Base-by-base conservation (phyloP, 306 rosid genomes). In the Dicorynia guianensis region DNA sequence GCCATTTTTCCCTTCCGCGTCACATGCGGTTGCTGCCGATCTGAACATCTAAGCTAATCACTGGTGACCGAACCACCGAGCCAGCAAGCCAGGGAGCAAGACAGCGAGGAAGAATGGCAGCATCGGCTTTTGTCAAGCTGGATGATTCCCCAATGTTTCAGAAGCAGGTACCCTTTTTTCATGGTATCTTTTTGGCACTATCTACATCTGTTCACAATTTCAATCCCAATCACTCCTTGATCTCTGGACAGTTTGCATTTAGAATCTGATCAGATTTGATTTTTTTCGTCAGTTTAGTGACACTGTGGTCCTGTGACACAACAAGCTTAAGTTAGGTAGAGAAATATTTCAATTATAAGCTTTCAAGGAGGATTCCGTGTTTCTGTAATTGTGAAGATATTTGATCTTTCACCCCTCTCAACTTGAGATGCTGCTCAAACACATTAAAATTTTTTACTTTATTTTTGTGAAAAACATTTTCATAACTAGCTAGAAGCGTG, bases 131-230 rank as follows among this genome's bases (percentile, higher is more conserved):
- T 71, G 72, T 87, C 87, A 95, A 87, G 87, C 96, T 95, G 33
- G 99, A 95, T 44, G 99, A 95, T 77, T 95, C 99, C 47, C 99
- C 99, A 20, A 95, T 95, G 97, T 95, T 95, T 82, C 93, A 89
- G 87, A 95, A 86, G 67, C 97, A 95, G 97, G 99, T 91, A 64
- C 34, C 9, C 14, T 14, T 42, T 38, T 47, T 75, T 19, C 13
- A 57, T 63, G 65, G 34, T 17, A 10, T 15, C 4, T 38, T 42
- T 6, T 19, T 19, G 4, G 12, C 5, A 18, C 10, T 59, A 6
- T 48, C 19, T 50, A 55, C 18, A 8, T 38, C 55, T 57, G 2
- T 85, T 65, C 14, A 46, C 72, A 15, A n/a, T 74, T 25, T 70
- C 40, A 30, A 11, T 39, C 12, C 40, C 3, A 1, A 11, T 54